A percentile compares a stretch with the other conserved stretches of the same genome.
Conservation (phyloP, 805 yeast genomes). For the Debaryomyces prosopidis region DNA sequence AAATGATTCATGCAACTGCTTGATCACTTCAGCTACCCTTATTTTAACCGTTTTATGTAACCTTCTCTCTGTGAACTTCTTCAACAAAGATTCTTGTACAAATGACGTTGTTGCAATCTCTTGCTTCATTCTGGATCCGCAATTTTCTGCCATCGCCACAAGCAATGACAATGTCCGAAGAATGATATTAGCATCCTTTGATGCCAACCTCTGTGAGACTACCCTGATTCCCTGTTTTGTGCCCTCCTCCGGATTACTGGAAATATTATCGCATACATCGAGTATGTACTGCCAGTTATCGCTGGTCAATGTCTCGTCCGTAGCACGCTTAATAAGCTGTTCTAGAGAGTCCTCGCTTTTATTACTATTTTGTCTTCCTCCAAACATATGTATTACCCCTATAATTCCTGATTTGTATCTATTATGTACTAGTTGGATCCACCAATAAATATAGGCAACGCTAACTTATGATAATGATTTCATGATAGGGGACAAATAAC, state of each 20-base stretch:
- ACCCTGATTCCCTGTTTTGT: slow-evolving; percentile 32
- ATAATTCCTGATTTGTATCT: too few relatives aligned
- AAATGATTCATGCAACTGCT: slow-evolving; percentile 66
- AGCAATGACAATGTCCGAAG: slow-evolving; percentile 37
- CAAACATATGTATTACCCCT: slow-evolving; percentile 2
- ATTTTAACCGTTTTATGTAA: slow-evolving; percentile 70
- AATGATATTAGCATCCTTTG: slow-evolving; percentile 41
- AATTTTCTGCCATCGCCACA: slow-evolving; percentile 43
- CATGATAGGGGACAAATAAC: too few relatives aligned
- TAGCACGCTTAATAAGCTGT: slow-evolving; percentile 32
- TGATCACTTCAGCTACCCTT: slow-evolving; percentile 64
- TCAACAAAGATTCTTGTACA: slow-evolving; percentile 31
- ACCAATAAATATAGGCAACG: too few relatives aligned
- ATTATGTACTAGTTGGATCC: too few relatives aligned
- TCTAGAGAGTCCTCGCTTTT: slow-evolving; percentile 12
- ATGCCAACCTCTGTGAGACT: slow-evolving; percentile 23
- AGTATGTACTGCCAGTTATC: slow-evolving; percentile 47
- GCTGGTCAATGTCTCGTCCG: slow-evolving; percentile 40
- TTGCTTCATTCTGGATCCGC: slow-evolving; percentile 46
- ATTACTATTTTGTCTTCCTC: slow-evolving; percentile 1
- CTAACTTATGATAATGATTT: too few relatives aligned
- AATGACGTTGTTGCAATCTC: slow-evolving; percentile 42
- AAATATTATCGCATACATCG: slow-evolving; percentile 42
- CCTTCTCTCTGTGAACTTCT: slow-evolving; percentile 50
- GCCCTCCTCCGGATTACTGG: slow-evolving; percentile 35